phyloP scores from a whole-genome alignment of 2,329 filamentous ascomycete species.

The Acephala macrosclerotiorum region DNA sequence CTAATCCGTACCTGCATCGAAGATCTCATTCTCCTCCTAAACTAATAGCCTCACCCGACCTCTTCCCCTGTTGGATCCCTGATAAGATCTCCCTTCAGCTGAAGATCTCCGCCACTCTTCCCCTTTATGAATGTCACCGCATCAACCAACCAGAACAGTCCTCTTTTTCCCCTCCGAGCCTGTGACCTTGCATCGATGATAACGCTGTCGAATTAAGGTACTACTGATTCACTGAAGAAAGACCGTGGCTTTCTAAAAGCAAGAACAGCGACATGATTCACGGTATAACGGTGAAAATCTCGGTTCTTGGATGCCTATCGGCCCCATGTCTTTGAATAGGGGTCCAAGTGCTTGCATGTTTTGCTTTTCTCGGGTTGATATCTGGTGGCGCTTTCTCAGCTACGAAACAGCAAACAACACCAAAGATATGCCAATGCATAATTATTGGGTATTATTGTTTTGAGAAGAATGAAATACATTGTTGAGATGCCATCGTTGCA shows the following conservation, averaged over 20 bases:
- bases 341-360: too few relatives aligned
- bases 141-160: background rate
- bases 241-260: background rate
- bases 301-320: too few relatives aligned
- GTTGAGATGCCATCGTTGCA: background rate
- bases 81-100: too few relatives aligned
- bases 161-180: background rate
- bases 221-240: background rate
- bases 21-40: background rate
- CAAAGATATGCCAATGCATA: background rate
- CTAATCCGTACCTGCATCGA: too few relatives aligned
- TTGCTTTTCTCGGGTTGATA: slow-evolving; percentile 1
- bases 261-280: background rate
- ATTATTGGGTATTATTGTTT: background rate
- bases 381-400: background rate
- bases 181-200: background rate
- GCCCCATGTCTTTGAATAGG: background rate
- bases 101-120: too few relatives aligned
- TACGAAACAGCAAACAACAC: background rate
- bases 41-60: too few relatives aligned
- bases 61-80: too few relatives aligned
- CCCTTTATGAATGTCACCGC: background rate
- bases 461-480: background rate
- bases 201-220: background rate
- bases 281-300: background rate